Base-by-base conservation (phyloP, 2,329 filamentous ascomycete genomes). In the Aspergillus bombycis region DNA sequence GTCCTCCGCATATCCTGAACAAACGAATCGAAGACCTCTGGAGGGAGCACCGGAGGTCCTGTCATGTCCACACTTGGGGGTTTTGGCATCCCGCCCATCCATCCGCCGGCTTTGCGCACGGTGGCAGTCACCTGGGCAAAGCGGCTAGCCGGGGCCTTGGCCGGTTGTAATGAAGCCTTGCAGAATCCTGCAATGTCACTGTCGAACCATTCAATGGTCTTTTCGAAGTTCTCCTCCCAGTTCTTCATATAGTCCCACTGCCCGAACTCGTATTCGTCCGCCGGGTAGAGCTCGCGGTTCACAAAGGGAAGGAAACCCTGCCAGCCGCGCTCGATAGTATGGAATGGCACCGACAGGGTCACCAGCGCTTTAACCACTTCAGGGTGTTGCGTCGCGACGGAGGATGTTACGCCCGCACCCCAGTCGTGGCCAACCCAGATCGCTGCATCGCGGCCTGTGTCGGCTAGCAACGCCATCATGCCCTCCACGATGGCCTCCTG, bases 211-310 rank as follows among this genome's bases (percentile, higher is more conserved):
- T 32, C 52, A 5, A 61, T n/a, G n/a, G 36, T 48, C 3, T 41
- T 43, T 30, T 61, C 59, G 26, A 57, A 61, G 43, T 61, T 23
- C 28, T 61, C 59, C 43, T 61, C 53, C 38, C 45, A 61, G 28
- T 46, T 34, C 53, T 57, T 61, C 53, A 61, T 61, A 54, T 61
- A 61, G 32, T 61, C 59, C 59, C 59, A 61, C 43, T 61, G 59
- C 9, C 59, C 59, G 34, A 61, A 61, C 21, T 61, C 59, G 23
- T 76, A 82, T 64, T 83, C 58, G 34, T 79, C 77, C 19, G 71
- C 74, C 0, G 83, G 82, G 65, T 84, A 84, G 11, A 82, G 57
- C 0, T 80, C 76, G 11, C 82, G 78, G 67, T 84, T 78, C 8
- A 81, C 69, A 3, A 74, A 61, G 3, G 74, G 70, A 14, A 80